Evolutionary conservation across 2,329 filamentous ascomycete species (phyloP), one percentile per base, ranked within the genome.

Genomic region (Orbilia oligospora): DNA sequence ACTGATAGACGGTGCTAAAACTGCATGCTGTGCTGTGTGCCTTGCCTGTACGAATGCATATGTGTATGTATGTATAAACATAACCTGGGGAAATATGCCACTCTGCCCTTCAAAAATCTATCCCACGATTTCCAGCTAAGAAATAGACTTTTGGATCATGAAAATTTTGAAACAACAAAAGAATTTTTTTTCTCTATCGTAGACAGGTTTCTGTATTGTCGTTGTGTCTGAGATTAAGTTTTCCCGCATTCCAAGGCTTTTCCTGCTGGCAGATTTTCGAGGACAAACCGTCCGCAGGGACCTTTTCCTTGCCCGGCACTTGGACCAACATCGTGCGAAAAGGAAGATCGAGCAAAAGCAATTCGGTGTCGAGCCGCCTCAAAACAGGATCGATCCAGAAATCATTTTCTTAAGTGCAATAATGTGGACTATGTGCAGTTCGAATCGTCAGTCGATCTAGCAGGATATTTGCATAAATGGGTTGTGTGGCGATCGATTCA

Each of bases 201-300:
- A 8, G 51, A n/a, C n/a, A 10, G 14, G 36, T 36, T 58, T 16
- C 10, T 16, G 14, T 1, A 41, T 24, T 18, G 10, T 41, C 55
- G 10, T 22, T 24, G 38, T 24, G 56, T 61, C 36, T 24, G 27
- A 24, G 56, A 61, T 61, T 44, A 61, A 27, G 56, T 61, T 61
- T 44, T 61, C 33, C n/a, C 20, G n/a, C n/a, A n/a, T n/a, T n/a
- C n/a, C n/a, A n/a, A 44, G 44, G 33, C 20, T 36, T 27, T n/a
- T 18, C 24, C 18, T 24, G 5, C 36, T 61, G 56, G 33, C 36
- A 24, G 24, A 18, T 27, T 36, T 46, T 33, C n/a, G 20, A n/a
- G 14, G 30, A 33, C 56, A 63, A 71, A 71, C 20, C 44, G 18
- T n/a, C 68, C 68, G 68, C 68, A 71, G 68, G 68, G 56, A 41